phyloP scores from a whole-genome alignment of 768 basidiomycete species.

The Hygrophorus russula region DNA sequence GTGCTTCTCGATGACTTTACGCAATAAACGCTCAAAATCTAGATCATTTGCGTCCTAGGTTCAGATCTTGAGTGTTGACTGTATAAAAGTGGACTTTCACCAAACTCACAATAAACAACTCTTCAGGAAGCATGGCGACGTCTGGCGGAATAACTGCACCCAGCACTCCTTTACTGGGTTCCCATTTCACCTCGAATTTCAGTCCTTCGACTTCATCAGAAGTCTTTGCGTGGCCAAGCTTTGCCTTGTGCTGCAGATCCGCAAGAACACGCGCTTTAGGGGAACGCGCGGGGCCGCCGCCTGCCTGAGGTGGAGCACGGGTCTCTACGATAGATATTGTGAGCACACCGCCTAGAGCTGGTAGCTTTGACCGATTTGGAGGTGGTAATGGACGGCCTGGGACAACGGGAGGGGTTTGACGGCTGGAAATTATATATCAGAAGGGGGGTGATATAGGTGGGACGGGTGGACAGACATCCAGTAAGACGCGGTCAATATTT shows the following conservation, averaged over 20 bases:
- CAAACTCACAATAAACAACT: conserved; percentile 46
- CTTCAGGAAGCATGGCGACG: conserved; percentile 30
- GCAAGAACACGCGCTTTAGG: conserved; percentile 45
- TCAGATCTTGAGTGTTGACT: neutral
- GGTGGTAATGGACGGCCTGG: conserved; percentile 19
- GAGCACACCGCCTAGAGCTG: conserved; percentile 59
- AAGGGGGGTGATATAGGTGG: too few species aligned
- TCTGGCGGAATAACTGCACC: conserved; percentile 45
- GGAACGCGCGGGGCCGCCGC: conserved; percentile 38
- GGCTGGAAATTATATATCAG: conserved; percentile 16
- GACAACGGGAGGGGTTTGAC: conserved; percentile 20
- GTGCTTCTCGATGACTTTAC: conserved; percentile 54
- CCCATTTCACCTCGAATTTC: conserved; percentile 66
- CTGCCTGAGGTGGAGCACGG: conserved; percentile 24
- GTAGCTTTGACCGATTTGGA: conserved; percentile 25
- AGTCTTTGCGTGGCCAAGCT: conserved; percentile 39
- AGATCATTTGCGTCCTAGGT: conserved; percentile 56
- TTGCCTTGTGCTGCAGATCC: conserved; percentile 52
- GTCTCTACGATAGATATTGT: conserved; percentile 60
- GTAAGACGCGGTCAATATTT: conserved; percentile 65
- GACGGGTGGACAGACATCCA: conserved; percentile 56
- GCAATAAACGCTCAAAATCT: conserved; percentile 64
- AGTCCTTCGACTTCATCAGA: conserved; percentile 72
- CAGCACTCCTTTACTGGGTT: conserved; percentile 55
- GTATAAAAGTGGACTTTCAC: neutral